Evolutionary conservation across 345 rosid genomes (phyloP), one percentile per base, ranked within the genome.

Genomic region (Geranium brycei): DNA sequence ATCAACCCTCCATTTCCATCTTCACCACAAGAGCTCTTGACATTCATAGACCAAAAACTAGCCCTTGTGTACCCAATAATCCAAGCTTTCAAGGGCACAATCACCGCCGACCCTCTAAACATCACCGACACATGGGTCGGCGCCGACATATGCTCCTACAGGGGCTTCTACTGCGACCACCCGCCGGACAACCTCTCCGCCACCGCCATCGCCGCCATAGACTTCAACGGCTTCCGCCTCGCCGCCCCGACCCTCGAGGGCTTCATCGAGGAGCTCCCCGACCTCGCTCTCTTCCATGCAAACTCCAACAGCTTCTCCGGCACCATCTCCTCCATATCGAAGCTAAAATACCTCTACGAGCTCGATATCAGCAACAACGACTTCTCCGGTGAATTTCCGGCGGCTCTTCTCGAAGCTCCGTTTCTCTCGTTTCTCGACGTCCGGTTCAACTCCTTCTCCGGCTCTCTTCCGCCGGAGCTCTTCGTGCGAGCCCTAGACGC

Each of bases 291-390:
- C 41, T 35, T 35, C 41, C 41, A 35, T 3, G 41, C 41, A 0
- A 35, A 35, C 10, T 35, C 41, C 41, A 83, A 83, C 72, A 64
- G 65, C 58, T 81, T 83, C 51, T 64, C 75, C 0, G 85, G 83
- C 51, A 7, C 70, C 35, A 69, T 81, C 17, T 60, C 76, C 3
- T 56, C 74, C n/a, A 65, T 78, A 31, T 57, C 75, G 7, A n/a
- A 47, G 3, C 71, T 78, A 47, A 2, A 16, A 6, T 62, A 0
- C 65, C 31, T 83, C 12, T 83, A 75, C 69, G 91, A 85, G 77
- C 67, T 85, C 11, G 91, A 85, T 31, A 30, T 81, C 7, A 83
- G 87, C 77, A 83, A 81, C 84, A 85, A 85, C 76, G 64, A 76
- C 19, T 31, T 64, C 31, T 1, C 4, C 0, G 82, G 82, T 0